phyloP scores from a whole-genome alignment of 495 filamentous ascomycete species.

The Immersiella caudata region DNA sequence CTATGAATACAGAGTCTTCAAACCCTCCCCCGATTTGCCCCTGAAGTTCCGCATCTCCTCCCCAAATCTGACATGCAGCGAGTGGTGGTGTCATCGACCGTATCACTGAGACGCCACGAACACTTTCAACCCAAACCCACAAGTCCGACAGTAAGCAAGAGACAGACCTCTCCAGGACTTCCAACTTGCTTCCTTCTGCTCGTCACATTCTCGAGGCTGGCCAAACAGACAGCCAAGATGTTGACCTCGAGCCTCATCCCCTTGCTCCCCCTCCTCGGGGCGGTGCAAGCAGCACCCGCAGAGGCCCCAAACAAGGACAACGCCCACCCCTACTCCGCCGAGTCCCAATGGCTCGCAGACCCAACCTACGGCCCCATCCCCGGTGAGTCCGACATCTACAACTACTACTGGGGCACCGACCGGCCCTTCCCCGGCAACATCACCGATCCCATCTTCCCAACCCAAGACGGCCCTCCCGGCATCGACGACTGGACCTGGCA shows the following conservation, averaged over 20 bases:
- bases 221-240: background rate
- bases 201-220: background rate
- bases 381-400: conserved; percentile 48
- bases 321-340: conserved; percentile 15
- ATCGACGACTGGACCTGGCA: conserved; percentile 55
- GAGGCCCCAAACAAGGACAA: background rate
- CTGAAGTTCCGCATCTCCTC: too few species aligned
- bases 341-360: conserved; percentile 43
- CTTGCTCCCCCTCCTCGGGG: background rate
- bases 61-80: background rate
- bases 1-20: background rate
- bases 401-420: conserved; percentile 45
- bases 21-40: background rate
- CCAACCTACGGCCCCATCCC: conserved; percentile 46
- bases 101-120: background rate
- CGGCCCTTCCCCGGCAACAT: conserved; percentile 52
- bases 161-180: background rate
- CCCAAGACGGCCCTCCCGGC: conserved; percentile 40
- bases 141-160: background rate
- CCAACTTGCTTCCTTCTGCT: background rate
- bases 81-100: background rate
- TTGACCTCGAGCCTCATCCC: background rate
- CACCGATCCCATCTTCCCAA: conserved; percentile 47
- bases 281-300: background rate
- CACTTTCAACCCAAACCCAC: background rate